Conservation (phyloP, 345 rosid species). For the Salix viminalis region DNA sequence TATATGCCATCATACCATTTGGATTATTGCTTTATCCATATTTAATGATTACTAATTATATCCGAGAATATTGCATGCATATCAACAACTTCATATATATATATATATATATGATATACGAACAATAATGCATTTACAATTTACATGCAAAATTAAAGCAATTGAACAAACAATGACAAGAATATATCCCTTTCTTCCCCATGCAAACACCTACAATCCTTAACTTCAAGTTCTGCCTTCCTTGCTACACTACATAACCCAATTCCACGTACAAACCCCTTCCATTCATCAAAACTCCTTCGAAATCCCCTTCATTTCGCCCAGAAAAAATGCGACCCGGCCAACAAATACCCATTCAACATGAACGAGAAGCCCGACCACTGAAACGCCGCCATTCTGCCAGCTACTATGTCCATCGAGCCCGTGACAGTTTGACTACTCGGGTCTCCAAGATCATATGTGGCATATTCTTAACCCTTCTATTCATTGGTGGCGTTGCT, state of each 20-base stretch:
- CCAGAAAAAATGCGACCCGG: neutral
- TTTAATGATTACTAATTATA: no score
- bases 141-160: neutral
- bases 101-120: neutral
- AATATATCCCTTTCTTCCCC: conserved; percentile 17
- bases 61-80: neutral
- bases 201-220: neutral
- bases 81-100: no score
- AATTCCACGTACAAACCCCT: neutral
- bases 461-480: conserved; percentile 43
- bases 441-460: conserved; percentile 60
- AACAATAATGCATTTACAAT: no score
- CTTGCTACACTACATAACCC: neutral
- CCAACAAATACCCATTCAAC: neutral
- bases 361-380: neutral
- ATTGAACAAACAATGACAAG: neutral
- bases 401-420: conserved; percentile 49
- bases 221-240: neutral
- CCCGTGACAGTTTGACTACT: conserved; percentile 58
- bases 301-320: neutral
- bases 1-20: neutral
- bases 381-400: conserved; percentile 35
- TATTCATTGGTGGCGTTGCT: conserved; percentile 43
- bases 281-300: neutral
- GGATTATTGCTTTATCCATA: neutral